Evolutionary conservation across 345 rosid species (phyloP), one percentile per base, ranked within the genome.

Genomic region (Fremontodendron californicum): DNA sequence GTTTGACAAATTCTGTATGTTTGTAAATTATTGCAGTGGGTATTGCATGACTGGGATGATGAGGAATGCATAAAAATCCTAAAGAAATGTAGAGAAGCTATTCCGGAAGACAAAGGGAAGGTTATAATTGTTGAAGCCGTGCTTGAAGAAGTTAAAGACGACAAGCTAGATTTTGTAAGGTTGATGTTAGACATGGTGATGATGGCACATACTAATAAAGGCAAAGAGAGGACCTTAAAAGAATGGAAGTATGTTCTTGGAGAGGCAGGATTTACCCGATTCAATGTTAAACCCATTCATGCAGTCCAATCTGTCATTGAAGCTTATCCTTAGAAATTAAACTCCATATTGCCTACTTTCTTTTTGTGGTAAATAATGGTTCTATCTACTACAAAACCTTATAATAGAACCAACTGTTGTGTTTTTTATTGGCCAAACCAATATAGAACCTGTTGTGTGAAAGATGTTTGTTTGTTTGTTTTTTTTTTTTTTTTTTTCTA

Each of bases 41-140:
- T 94, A 62, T 79, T 94, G 52, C 94, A 89, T 33, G 93, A 90
- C 11, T 89, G 95, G 97, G 85, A 84, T 3, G 97, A 94, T 35
- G 85, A 84, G 0, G 90, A 90, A 0, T 92, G 97, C 83, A 85
- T 89, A 64, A 70, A 55, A 7, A 89, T 92, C 49, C 80, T 90
- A 40, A 90, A 85, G 78, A 90, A 87, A 0, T 94, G 97, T 63
- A 88, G 72, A 78, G 90, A 92, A 84, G 93, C 92, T 0, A 81
- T 92, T 51, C 75, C 88, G 25, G 9, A 66, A 76, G 84, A 78
- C 58, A 84, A 42, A 1, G 90, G 93, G 61, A 90, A 89, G 85
- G 92, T 92, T 71, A 75, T 90, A 62, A 89, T 93, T 16, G 87
- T 85, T n/a, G 97, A 92, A 9, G 79, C 77, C 0, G 89, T 90